These are phyloP conservation scores for Yamadazyma kitorensis DNA, from an alignment of 805 yeast species.

Conservation along the genomic window DNA sequence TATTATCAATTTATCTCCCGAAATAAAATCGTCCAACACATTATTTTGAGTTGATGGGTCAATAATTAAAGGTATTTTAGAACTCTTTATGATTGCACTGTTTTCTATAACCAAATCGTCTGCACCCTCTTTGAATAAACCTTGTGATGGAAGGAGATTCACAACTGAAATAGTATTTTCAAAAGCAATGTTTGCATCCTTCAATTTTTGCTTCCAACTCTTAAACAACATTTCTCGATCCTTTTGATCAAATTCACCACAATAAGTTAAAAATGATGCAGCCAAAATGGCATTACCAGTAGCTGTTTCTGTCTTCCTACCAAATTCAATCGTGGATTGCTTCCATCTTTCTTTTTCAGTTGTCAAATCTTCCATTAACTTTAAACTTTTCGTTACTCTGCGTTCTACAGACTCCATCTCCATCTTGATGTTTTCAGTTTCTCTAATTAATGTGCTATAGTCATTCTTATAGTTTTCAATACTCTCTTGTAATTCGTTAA, in stretches of 20 bases:
- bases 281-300: constrained; percentile 66
- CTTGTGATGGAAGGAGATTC: constrained; percentile 4
- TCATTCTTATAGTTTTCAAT: constrained; percentile 65
- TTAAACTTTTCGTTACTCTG: constrained; percentile 61
- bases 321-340: constrained; percentile 51
- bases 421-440: constrained; percentile 67
- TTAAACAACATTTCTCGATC: constrained; percentile 35
- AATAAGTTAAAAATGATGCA: constrained; percentile 59
- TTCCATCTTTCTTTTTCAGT: constrained; percentile 76
- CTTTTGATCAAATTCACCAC: constrained; percentile 56
- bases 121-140: constrained; percentile 27
- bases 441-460: constrained; percentile 75
- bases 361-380: constrained; percentile 60
- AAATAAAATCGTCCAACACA: constrained; percentile 33
- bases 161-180: constrained; percentile 8
- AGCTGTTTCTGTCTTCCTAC: constrained; percentile 40
- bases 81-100: constrained; percentile 46
- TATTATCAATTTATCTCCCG: constrained; percentile 39
- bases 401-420: constrained; percentile 63
- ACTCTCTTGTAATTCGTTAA: constrained; percentile 63
- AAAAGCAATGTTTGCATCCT: constrained; percentile 7
- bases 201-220: constrained; percentile 37
- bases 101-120: constrained; percentile 68
- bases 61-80: constrained; percentile 54
- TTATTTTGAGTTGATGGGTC: constrained; percentile 63